Base-by-base conservation (phyloP, 352 stramenopile species). In the Phytopythium delawarense region DNA sequence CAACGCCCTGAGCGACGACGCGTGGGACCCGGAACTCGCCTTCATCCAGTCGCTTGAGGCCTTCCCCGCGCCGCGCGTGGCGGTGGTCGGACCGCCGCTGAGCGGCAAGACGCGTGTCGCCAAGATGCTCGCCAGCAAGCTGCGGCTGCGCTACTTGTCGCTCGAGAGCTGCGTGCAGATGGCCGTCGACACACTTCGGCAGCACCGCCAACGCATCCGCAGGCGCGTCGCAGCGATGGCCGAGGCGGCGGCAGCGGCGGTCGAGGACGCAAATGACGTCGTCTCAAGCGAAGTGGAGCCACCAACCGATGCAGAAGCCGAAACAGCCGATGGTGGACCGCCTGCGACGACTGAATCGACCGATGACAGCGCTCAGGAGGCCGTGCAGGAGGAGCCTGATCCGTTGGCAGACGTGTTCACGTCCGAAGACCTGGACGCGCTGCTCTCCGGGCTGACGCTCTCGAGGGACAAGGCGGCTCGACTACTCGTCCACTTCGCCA, bases 71-170 rank as follows among this genome's bases (percentile, higher is more conserved):
- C 40, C 87, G 15, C 72, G 69, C 18, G 40, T 91, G 23, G 65
- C 76, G 0, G 72, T 92, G n/a, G 75, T 91, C 12, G 83, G 81
- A 0, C 74, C 83, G 32, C 81, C 83, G 32, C 67, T 78, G 16
- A 64, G 59, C 21, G 81, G 83, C 2, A 92, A 89, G 63, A 84
- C 79, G 12, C 75, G 75, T 2, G 64, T 92, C 5, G 69, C 83
- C 6, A 67, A 63, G 55, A 58, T 76, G 9, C 62, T 92, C 21
- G 78, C 81, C 6, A 68, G 54, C 56, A 67, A 65, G 20, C 60
- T 91, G 32, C 56, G 62, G 4, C 65, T 92, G 16, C 72, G 70
- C 49, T 84, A 89, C 61, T 63, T 87, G 15, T 88, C 77, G 12
- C 46, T 81, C 20, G 58, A 59, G 34, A 70, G 44, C 6, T 74